These are phyloP conservation scores for Myrica gale DNA, from an alignment of 306 rosid genomes.

Conservation along the genomic window DNA sequence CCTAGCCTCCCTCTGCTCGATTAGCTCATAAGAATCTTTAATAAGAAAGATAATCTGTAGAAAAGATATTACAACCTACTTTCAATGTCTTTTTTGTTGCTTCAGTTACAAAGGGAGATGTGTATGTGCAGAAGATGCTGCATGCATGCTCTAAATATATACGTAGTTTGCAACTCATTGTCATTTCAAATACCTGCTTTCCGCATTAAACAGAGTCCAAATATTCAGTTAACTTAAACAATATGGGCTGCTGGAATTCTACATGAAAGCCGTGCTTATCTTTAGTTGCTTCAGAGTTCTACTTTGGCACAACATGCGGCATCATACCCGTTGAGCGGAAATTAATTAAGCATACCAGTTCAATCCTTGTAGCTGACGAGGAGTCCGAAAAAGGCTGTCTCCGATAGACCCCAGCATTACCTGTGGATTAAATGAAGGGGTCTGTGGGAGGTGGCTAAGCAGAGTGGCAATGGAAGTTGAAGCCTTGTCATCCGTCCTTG, in stretches of 20 bases:
- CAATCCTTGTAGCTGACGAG: constrained; percentile 55
- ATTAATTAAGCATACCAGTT: constrained; percentile 67
- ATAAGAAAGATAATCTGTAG: too few species aligned
- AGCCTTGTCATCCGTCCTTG: constrained; percentile 37
- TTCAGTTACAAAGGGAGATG: too few species aligned
- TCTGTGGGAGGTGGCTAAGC: constrained; percentile 73
- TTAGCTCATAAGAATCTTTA: too few species aligned
- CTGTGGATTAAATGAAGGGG: constrained; percentile 62
- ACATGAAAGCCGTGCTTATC: constrained; percentile 3
- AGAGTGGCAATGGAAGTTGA: constrained; percentile 51
- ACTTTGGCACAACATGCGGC: neutral
- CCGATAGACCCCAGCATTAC: constrained; percentile 54
- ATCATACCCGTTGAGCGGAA: constrained; percentile 18
- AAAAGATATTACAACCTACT: too few species aligned
- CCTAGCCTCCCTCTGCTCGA: too few species aligned
- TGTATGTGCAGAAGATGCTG: too few species aligned
- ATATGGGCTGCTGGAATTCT: constrained; percentile 1
- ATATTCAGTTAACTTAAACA: too few species aligned
- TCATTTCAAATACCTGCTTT: too few species aligned
- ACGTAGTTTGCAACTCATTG: too few species aligned
- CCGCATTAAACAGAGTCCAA: too few species aligned
- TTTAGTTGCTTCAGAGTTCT: constrained; percentile 1
- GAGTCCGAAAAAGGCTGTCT: constrained; percentile 42
- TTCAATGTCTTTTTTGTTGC: too few species aligned
- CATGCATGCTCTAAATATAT: too few species aligned